Conservation (phyloP, 345 rosid genomes). For the Gossypium bickii region DNA sequence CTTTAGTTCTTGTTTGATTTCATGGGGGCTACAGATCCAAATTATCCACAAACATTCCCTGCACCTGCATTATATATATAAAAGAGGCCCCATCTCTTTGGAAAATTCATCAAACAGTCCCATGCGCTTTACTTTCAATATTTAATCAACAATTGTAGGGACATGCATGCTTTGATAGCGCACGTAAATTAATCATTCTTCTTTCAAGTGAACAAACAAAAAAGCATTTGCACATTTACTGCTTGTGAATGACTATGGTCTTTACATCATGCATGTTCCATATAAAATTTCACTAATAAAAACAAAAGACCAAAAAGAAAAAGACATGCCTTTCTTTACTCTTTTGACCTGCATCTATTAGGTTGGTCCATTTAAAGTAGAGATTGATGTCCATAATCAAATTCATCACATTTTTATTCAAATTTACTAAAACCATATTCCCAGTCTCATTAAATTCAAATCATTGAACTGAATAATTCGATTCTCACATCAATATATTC, state of each 20-base stretch:
- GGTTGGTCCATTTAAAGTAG: slow-evolving; percentile 2
- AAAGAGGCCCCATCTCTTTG: slow-evolving; percentile 20
- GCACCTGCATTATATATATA: slow-evolving; percentile 16
- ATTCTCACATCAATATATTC: not conserved
- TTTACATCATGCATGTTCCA: not conserved
- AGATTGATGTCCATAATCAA: not conserved
- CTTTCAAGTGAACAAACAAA: not conserved
- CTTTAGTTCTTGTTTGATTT: slow-evolving; percentile 24
- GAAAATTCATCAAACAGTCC: slow-evolving; percentile 7
- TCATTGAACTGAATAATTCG: not conserved
- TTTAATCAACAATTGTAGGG: not conserved
- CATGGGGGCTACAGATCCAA: slow-evolving; percentile 36
- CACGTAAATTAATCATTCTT: not conserved
- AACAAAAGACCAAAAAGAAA: not conserved
- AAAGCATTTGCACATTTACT: not conserved
- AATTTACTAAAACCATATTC: too few relatives aligned
- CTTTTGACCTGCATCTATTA: slow-evolving; percentile 4
- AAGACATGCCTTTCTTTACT: not conserved
- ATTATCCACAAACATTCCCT: slow-evolving; percentile 26
- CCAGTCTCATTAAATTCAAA: not conserved
- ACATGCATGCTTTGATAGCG: not conserved
- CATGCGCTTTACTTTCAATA: not conserved
- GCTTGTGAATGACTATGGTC: not conserved
- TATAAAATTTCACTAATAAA: not conserved
- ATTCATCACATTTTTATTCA: not conserved